Percentiles rank a stretch among this genome's conserved stretches.
phyloP scores from a whole-genome alignment of 257 asterid species.

The Lycium barbarum region DNA sequence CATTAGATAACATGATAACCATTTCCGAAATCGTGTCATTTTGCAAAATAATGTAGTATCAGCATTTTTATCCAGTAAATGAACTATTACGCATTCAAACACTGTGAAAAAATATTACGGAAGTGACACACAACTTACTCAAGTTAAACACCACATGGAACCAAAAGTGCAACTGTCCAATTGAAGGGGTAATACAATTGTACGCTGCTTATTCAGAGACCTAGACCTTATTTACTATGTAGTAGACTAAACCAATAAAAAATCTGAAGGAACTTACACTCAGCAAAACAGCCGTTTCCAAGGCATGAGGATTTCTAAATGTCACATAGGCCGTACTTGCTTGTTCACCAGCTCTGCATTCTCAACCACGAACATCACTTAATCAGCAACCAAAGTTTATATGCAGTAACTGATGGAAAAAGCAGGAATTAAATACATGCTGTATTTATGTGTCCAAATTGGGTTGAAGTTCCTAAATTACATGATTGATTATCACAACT shows the following conservation, averaged over 20 bases:
- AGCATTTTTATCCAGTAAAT: neutral
- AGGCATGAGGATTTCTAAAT: constrained; percentile 77
- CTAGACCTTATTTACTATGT: neutral
- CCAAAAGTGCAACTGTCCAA: constrained; percentile 5
- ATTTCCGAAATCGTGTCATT: neutral
- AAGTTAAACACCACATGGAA: neutral
- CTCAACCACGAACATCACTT: constrained; percentile 33
- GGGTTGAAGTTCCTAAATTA: neutral
- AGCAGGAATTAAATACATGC: neutral
- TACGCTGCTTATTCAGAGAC: neutral
- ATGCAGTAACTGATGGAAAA: neutral
- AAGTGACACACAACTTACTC: neutral
- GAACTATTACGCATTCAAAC: neutral
- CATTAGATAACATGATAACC: neutral
- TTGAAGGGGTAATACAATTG: neutral
- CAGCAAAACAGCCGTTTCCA: constrained; percentile 95
- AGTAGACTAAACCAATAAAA: constrained; percentile 23
- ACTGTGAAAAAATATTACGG: neutral
- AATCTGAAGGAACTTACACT: constrained; percentile 67
- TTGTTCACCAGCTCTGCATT: constrained; percentile 80
- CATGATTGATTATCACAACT: neutral
- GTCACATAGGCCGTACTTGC: constrained; percentile 92
- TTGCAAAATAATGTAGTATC: neutral
- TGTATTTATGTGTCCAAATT: neutral
- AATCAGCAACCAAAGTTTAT: neutral